Percentiles rank a stretch among this genome's conserved stretches.
These are phyloP conservation scores for Apiospora kogelbergensis DNA, from an alignment of 2,329 filamentous ascomycete species.

Conservation along the genomic window DNA sequence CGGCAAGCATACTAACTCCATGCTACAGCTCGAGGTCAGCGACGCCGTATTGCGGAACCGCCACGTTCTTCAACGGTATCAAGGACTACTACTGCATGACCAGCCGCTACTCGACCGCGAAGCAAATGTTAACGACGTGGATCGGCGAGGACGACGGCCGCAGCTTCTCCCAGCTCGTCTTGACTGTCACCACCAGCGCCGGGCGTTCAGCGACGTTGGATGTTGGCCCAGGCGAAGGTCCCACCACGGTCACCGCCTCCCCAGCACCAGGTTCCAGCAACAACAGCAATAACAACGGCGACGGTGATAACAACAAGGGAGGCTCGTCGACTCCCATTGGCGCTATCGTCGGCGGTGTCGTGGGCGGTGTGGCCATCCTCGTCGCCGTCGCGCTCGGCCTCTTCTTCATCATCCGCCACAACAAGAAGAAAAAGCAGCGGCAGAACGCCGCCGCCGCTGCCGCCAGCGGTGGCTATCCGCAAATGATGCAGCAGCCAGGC, in stretches of 20 bases:
- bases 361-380: constrained; percentile 45
- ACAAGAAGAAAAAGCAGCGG: constrained; percentile 28
- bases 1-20: not conserved
- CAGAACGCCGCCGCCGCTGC: constrained; percentile 9
- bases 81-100: constrained; percentile 46
- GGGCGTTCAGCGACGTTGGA: not conserved
- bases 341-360: constrained; percentile 46
- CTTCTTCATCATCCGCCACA: constrained; percentile 42
- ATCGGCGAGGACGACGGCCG: constrained; percentile 34
- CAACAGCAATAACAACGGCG: not conserved
- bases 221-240: not conserved
- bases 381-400: constrained; percentile 38
- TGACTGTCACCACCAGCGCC: constrained; percentile 17
- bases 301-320: not conserved
- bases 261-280: not conserved
- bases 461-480: constrained; percentile 14
- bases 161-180: constrained; percentile 26
- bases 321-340: constrained; percentile 22
- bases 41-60: constrained; percentile 45
- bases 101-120: constrained; percentile 30
- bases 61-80: constrained; percentile 40
- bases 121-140: constrained; percentile 42
- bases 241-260: not conserved
- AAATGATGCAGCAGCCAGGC: constrained; percentile 14
- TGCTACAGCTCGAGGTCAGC: constrained; percentile 33